Evolutionary conservation across 1,139 yeast genomes (phyloP).

Genomic region (Meyerozyma elateridarum): DNA sequence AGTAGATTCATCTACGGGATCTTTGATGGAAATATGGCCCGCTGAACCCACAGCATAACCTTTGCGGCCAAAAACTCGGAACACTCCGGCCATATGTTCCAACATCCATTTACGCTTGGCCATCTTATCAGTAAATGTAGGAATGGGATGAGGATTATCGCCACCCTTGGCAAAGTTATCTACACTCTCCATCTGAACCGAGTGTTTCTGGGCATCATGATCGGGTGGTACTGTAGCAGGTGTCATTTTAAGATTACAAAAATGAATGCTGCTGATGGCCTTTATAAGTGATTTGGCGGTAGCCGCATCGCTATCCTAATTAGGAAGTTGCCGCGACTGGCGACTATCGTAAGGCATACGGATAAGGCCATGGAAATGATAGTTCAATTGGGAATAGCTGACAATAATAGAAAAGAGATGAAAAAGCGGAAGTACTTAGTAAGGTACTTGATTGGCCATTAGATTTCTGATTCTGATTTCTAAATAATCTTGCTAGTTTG

Average conservation of each 20-base stretch:
- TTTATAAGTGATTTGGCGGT: too few species aligned
- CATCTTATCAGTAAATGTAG: slow-evolving; percentile 45
- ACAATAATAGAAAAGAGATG: too few species aligned
- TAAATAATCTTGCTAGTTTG: too few species aligned
- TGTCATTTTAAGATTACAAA: not conserved
- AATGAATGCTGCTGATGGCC: not conserved
- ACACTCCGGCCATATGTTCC: slow-evolving; percentile 80
- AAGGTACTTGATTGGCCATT: too few species aligned
- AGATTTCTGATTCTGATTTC: too few species aligned
- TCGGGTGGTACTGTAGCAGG: not conserved
- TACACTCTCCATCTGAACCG: too few species aligned
- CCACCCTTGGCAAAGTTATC: slow-evolving; percentile 49
- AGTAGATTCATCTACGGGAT: slow-evolving; percentile 65
- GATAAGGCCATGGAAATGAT: too few species aligned
- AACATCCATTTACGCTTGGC: slow-evolving; percentile 58
- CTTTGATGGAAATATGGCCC: slow-evolving; percentile 77
- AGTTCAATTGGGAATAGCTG: too few species aligned
- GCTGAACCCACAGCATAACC: slow-evolving; percentile 77
- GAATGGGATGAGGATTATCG: slow-evolving; percentile 45
- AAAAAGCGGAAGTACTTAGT: too few species aligned
- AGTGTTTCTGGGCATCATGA: not conserved
- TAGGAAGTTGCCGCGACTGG: too few species aligned
- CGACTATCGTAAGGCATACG: too few species aligned
- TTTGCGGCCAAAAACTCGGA: slow-evolving; percentile 69
- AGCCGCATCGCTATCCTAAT: too few species aligned